Evolutionary conservation across 2,329 filamentous ascomycete species (phyloP).

Genomic region (Penicillium sp.): DNA sequence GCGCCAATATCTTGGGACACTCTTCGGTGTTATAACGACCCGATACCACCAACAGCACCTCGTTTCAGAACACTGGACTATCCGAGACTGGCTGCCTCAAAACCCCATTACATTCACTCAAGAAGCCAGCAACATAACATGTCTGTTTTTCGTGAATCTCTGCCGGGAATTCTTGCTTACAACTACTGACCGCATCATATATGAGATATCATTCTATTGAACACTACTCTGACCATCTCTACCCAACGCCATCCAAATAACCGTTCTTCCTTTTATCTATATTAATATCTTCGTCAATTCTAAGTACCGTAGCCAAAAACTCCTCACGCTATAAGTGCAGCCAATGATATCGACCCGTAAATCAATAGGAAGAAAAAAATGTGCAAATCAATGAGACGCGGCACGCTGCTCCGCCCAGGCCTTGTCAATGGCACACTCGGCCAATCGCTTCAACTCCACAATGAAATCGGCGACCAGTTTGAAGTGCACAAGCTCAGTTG

Average conservation of each 20-base stretch:
- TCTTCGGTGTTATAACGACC: neutral
- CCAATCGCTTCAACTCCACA: conserved; percentile 45
- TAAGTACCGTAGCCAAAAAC: neutral
- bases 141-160: neutral
- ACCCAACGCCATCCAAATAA: neutral
- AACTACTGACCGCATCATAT: neutral
- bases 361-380: neutral
- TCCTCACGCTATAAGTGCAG: neutral
- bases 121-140: neutral
- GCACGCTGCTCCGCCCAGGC: conserved; percentile 31
- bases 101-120: neutral
- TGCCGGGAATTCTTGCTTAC: neutral
- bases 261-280: neutral
- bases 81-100: neutral
- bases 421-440: conserved; percentile 45
- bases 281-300: neutral
- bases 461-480: conserved; percentile 46
- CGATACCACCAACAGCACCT: neutral
- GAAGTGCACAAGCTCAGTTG: conserved; percentile 42
- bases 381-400: neutral
- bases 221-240: neutral
- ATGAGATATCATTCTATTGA: neutral
- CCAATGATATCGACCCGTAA: neutral
- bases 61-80: neutral
- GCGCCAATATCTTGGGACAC: neutral